These are phyloP conservation scores for Diutina pseudorugosa DNA, from an alignment of 1,139 yeast genomes.

Conservation along the genomic window DNA sequence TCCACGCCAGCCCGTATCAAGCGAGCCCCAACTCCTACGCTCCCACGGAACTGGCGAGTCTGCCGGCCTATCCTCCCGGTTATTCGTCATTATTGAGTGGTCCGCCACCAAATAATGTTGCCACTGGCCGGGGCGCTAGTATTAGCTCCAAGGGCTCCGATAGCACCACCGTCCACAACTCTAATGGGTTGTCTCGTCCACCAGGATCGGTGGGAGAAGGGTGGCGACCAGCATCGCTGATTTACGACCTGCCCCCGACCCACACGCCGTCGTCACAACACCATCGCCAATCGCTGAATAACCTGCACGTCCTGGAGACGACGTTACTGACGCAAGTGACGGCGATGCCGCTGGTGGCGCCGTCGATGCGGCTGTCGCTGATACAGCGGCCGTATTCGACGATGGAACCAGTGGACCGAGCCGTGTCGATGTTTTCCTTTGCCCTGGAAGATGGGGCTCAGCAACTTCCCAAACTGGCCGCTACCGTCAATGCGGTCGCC, in stretches of 20 bases:
- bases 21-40: slow-evolving; percentile 2
- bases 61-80: not conserved
- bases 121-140: not conserved
- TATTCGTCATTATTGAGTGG: not conserved
- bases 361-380: not conserved
- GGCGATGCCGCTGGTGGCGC: not conserved
- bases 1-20: not conserved
- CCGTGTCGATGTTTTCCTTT: not conserved
- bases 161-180: not conserved
- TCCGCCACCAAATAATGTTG: not conserved
- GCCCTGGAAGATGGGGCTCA: not conserved
- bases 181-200: not conserved
- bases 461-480: slow-evolving; percentile 1
- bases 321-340: not conserved
- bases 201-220: not conserved
- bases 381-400: not conserved
- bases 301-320: not conserved
- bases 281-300: not conserved
- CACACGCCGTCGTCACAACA: not conserved
- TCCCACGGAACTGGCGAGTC: not conserved
- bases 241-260: not conserved
- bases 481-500: not conserved
- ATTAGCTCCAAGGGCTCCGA: not conserved
- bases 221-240: slow-evolving; percentile 1
- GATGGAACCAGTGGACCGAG: slow-evolving; percentile 3